phyloP scores from a whole-genome alignment of 352 stramenopile species.

The Phytophthora litchii region DNA sequence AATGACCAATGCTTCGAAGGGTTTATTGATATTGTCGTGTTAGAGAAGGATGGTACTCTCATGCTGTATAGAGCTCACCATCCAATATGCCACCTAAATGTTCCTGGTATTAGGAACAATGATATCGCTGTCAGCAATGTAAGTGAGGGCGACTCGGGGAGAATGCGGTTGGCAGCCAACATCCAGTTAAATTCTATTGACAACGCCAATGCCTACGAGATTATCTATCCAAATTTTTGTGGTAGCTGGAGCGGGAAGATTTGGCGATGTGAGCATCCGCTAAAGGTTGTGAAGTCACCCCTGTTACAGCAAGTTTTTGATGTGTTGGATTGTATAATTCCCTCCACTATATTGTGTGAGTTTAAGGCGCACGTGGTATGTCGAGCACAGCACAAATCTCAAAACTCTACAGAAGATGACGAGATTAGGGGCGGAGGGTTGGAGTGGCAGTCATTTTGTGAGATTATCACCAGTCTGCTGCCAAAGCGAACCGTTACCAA shows the following conservation, averaged over 20 bases:
- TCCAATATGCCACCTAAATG: conserved; percentile 38
- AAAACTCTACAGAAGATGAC: conserved; percentile 1
- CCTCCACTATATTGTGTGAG: conserved; percentile 11
- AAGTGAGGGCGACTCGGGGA: conserved; percentile 7
- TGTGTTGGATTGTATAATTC: conserved; percentile 38
- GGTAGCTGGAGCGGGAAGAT: conserved; percentile 29
- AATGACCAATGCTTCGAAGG: not conserved
- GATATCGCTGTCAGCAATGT: not conserved
- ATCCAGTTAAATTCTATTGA: conserved; percentile 37
- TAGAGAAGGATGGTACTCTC: conserved; percentile 35
- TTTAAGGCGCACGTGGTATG: conserved; percentile 34
- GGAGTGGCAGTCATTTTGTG: conserved; percentile 41
- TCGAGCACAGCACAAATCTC: conserved; percentile 24
- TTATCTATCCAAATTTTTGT: conserved; percentile 25
- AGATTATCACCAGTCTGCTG: conserved; percentile 23
- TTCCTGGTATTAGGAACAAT: conserved; percentile 12
- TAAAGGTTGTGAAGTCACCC: conserved; percentile 37
- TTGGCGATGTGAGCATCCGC: conserved; percentile 49
- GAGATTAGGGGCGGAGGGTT: conserved; percentile 9
- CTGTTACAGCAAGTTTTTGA: conserved; percentile 42
- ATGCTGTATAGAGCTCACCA: conserved; percentile 40
- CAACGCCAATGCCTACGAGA: conserved; percentile 34
- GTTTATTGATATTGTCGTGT: conserved; percentile 49
- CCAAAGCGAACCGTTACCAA: conserved; percentile 1
- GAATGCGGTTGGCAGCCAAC: conserved; percentile 14